Evolutionary conservation across 495 filamentous ascomycete species (phyloP), one percentile per base, ranked within the genome.

Genomic region (Lentithecium fluviatile): DNA sequence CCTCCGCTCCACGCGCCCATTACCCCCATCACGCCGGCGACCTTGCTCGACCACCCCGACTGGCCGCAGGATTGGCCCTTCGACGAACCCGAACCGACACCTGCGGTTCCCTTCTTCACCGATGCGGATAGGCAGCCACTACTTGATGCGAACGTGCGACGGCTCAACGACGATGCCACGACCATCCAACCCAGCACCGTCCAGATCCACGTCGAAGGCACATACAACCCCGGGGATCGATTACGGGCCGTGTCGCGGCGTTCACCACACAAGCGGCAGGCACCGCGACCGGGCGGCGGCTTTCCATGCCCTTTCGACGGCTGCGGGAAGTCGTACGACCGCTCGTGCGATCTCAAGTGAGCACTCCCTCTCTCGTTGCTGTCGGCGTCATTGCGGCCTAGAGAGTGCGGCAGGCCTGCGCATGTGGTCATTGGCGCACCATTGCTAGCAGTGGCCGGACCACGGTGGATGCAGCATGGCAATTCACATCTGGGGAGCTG

Each of bases 331-430:
- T 26, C 23, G 32, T 68, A 52, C 45, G 20, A 61, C 47, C 60
- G 65, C 34, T 24, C 23, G 17, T 68, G 65, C 53, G 65, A 68
- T 52, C 56, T 64, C n/a, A 60, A 49, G 65, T 68, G 45, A 57
- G 59, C 58, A 34, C 15, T 17, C 45, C 15, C 4, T 17, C 20
- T 20, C 8, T 54, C 15, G 23, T 25, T 36, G 29, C 25, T 42
- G 8, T 37, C 25, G n/a, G 21, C 13, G 10, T 1, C 20, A 25
- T 29, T n/a, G 26, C 1, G 29, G 29, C 29, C 29, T 32, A 10
- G 29, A 32, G 29, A 32, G 29, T 32, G 29, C 29, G 29, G 10
- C 10, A 32, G 10, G 29, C 29, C 29, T 10, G 29, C 3, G 29
- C 3, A 32, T 10, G 29, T 10, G 29, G 29, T 3, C 29, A 32